Evolutionary conservation across 768 basidiomycete genomes (phyloP).

Genomic region (Rhizopogon roseolus): DNA sequence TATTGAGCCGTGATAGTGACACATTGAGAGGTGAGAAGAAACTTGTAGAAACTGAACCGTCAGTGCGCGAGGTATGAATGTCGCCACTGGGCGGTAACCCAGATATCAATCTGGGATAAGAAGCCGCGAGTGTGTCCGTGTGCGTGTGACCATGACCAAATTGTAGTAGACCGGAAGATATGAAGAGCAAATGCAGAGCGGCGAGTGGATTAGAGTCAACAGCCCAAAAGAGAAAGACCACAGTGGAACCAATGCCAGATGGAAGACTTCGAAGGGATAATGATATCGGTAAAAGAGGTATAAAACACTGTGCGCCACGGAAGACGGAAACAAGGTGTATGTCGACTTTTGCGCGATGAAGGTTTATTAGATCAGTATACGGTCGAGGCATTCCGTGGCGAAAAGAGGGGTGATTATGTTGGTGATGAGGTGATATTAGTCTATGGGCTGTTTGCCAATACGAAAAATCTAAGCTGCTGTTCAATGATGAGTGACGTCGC

Average conservation of each 20-base stretch:
- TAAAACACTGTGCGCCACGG: constrained; percentile 18
- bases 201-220: constrained; percentile 27
- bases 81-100: constrained; percentile 30
- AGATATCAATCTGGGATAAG: constrained; percentile 20
- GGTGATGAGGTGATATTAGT: constrained; percentile 29
- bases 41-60: constrained; percentile 19
- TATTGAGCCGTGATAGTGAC: constrained; percentile 36
- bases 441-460: constrained; percentile 32
- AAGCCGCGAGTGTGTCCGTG: constrained; percentile 28
- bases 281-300: constrained; percentile 32
- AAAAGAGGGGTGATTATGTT: constrained; percentile 21
- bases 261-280: constrained; percentile 38
- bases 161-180: constrained; percentile 23
- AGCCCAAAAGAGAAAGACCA: constrained; percentile 27
- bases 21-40: constrained; percentile 32
- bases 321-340: constrained; percentile 7
- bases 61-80: constrained; percentile 45
- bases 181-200: constrained; percentile 17
- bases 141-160: constrained; percentile 34
- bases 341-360: constrained; percentile 4
- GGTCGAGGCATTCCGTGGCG: constrained; percentile 23
- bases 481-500: not conserved
- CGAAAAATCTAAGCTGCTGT: constrained; percentile 33
- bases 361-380: constrained; percentile 17
- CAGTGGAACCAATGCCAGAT: constrained; percentile 20